Base-by-base conservation (phyloP, 139 green algal species). In the Tetradesmus obliquus region DNA sequence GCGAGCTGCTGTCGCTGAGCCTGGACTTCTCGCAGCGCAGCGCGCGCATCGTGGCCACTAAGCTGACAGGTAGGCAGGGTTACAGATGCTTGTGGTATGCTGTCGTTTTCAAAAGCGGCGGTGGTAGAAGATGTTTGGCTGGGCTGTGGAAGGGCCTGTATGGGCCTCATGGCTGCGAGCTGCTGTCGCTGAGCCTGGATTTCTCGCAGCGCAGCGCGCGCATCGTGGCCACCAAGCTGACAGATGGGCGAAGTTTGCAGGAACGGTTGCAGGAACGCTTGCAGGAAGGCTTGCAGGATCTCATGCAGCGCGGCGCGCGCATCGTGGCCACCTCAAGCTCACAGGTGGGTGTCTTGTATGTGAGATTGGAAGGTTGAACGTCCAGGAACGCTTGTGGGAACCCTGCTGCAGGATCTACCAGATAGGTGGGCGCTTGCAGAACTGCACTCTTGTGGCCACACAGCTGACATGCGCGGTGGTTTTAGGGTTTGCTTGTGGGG, bases 91-190 rank as follows among this genome's bases (percentile, higher is more conserved):
- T 8, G 1, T 45, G 45, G 32, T 7, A 66, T 66, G 8, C 8
- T 13, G 57, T 66, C 57, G 57, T 9, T 66, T 66, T 7, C 57
- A 66, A 7, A 7, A 66, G 6, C 57, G 54, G 79, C 79, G 6
- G 22, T 84, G 79, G 5, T 20, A 12, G 22, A 55, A 24, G 76
- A 83, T 55, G n/a, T 83, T 22, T 94, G 8, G 79, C 86, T 55
- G 91, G 86, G 20, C 62, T 92, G 71, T 92, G 58, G 62, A 86
- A 92, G 92, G 93, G 91, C 6, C n/a, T 94, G 90, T 95, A 95
- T 83, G 91, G 93, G 32, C 87, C 90, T 0, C 93, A 95, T 51
- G 93, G 93, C 3, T 81, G 88, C 55, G 93, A 95, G 88, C 53
- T 94, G 6, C 12, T 94, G 19, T 87, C 79, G 0, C 3, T 95